Evolutionary conservation across 2,329 filamentous ascomycete genomes (phyloP).

Genomic region (Colletotrichum cuscutae): DNA sequence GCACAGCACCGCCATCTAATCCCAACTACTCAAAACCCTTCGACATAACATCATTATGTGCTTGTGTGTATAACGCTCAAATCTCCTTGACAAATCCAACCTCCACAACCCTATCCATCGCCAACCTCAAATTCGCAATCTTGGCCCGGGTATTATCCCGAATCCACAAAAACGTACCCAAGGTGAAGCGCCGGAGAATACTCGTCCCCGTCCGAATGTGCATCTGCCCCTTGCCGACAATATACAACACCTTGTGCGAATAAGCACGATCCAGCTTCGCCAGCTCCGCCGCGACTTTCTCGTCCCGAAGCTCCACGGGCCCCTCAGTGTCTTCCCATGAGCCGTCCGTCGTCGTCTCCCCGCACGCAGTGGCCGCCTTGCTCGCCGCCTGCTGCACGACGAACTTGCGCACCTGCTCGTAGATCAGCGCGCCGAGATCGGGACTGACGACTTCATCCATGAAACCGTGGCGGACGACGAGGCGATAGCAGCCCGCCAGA

Average conservation of each 20-base stretch:
- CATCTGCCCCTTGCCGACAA: conserved; percentile 73
- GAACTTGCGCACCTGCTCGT: conserved; percentile 65
- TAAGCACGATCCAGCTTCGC: conserved; percentile 55
- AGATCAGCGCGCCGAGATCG: conserved; percentile 69
- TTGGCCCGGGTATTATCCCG: conserved; percentile 74
- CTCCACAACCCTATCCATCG: conserved; percentile 71
- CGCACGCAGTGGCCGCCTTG: conserved; percentile 33
- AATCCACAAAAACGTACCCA: conserved; percentile 71
- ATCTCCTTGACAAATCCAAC: conserved; percentile 78
- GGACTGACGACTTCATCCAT: conserved; percentile 76
- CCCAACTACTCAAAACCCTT: neutral
- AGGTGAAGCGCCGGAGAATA: conserved; percentile 54
- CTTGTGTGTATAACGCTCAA: conserved; percentile 38
- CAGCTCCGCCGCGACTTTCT: conserved; percentile 48
- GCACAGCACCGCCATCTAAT: neutral
- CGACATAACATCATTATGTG: too few species aligned
- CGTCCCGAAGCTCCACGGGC: conserved; percentile 39
- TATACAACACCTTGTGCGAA: conserved; percentile 61
- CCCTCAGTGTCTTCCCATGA: conserved; percentile 25
- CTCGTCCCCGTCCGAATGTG: conserved; percentile 53
- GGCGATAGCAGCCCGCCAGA: conserved; percentile 73
- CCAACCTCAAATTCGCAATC: conserved; percentile 70
- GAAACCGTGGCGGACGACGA: conserved; percentile 78
- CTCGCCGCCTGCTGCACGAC: conserved; percentile 49
- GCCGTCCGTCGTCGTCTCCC: neutral